phyloP scores from a whole-genome alignment of 2,329 filamentous ascomycete species.

The Phialophora macrospora region DNA sequence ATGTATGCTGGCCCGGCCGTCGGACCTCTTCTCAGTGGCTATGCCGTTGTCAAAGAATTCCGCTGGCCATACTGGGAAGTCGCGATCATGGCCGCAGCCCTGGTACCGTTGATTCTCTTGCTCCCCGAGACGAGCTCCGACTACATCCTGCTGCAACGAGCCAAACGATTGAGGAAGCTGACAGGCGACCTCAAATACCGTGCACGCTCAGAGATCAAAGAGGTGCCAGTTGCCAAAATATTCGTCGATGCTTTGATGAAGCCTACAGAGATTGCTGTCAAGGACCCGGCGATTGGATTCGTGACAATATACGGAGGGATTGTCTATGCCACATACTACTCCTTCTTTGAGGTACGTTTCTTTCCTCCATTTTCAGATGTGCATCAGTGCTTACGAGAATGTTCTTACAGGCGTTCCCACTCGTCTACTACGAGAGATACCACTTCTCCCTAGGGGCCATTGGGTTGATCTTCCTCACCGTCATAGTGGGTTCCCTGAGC shows the following conservation, averaged over 20 bases:
- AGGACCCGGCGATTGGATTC: conserved; percentile 13
- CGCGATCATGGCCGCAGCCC: conserved; percentile 10
- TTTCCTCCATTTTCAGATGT: neutral
- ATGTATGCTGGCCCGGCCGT: conserved; percentile 10
- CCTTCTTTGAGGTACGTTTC: conserved; percentile 16
- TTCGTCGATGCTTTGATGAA: conserved; percentile 4
- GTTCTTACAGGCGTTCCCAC: conserved; percentile 7
- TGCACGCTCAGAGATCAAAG: conserved; percentile 12
- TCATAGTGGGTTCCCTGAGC: neutral
- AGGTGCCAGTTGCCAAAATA: neutral
- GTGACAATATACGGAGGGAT: conserved; percentile 11
- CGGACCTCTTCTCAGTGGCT: conserved; percentile 7
- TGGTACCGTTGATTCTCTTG: conserved; percentile 4
- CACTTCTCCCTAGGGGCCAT: conserved; percentile 7
- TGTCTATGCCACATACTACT: conserved; percentile 17
- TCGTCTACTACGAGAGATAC: conserved; percentile 11
- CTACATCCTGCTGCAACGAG: conserved; percentile 15
- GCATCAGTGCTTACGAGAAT: neutral
- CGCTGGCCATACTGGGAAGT: conserved; percentile 16
- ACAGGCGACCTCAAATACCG: conserved; percentile 7
- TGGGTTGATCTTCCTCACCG: conserved; percentile 10
- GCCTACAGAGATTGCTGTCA: conserved; percentile 10
- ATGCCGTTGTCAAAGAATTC: conserved; percentile 10
- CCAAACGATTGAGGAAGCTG: conserved; percentile 11
- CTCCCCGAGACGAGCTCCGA: conserved; percentile 10